These are phyloP conservation scores for Gymnopilus junonius DNA, from an alignment of 768 basidiomycete genomes.

Conservation along the genomic window DNA sequence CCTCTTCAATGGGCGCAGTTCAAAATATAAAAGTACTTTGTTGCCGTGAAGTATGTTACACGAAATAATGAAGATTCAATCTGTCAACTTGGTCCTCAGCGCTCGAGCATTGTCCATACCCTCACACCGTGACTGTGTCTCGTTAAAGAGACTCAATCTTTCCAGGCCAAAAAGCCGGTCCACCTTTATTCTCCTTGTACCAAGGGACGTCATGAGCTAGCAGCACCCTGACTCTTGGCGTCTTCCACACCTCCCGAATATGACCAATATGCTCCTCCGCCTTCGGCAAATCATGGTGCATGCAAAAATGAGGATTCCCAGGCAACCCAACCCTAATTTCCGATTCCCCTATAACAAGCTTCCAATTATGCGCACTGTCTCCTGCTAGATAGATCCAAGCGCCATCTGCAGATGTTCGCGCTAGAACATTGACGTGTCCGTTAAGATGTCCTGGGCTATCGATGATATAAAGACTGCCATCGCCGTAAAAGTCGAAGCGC, in stretches of 20 bases:
- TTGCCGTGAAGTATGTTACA: too few species aligned
- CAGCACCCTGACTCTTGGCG: slow-evolving; percentile 47
- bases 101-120: too few species aligned
- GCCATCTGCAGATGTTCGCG: slow-evolving; percentile 55
- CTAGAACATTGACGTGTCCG: slow-evolving; percentile 59
- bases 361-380: slow-evolving; percentile 60
- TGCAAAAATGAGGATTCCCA: slow-evolving; percentile 37
- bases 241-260: slow-evolving; percentile 40
- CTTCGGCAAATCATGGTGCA: slow-evolving; percentile 44
- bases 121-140: neutral
- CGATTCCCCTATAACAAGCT: slow-evolving; percentile 49
- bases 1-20: too few species aligned
- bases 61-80: too few species aligned
- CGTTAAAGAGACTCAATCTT: slow-evolving; percentile 26
- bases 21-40: too few species aligned
- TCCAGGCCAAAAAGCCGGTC: slow-evolving; percentile 47
- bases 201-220: slow-evolving; percentile 58
- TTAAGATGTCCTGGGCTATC: slow-evolving; percentile 60
- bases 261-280: slow-evolving; percentile 46
- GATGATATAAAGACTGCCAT: slow-evolving; percentile 62
- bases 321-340: slow-evolving; percentile 36
- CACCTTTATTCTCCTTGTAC: slow-evolving; percentile 51
- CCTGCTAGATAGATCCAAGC: slow-evolving; percentile 60
- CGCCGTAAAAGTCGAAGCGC: slow-evolving; percentile 57
- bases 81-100: too few species aligned